These are phyloP conservation scores for Solanum raphanifolium DNA, from an alignment of 257 asterid genomes.

Conservation along the genomic window DNA sequence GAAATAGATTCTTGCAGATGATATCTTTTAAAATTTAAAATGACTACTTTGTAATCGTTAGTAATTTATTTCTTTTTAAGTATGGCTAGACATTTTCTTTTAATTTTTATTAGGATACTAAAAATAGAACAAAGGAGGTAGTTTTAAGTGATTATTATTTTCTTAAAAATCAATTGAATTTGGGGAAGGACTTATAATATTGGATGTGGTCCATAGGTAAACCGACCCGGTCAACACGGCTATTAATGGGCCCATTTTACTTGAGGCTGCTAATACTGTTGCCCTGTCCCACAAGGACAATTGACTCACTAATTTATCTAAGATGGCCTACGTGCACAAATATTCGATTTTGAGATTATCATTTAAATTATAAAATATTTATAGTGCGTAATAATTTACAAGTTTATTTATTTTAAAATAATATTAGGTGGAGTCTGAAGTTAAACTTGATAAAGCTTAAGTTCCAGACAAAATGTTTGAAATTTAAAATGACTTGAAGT, in stretches of 20 bases:
- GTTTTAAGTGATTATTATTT: not conserved
- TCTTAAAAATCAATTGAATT: not conserved
- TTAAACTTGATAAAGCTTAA: not conserved
- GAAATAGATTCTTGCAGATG: not conserved
- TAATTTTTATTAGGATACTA: not conserved
- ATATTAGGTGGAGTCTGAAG: not conserved
- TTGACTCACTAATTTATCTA: not conserved
- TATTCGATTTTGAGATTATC: not conserved
- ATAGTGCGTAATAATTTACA: not conserved
- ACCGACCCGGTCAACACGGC: not conserved
- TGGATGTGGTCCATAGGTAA: not conserved
- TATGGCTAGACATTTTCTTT: not conserved
- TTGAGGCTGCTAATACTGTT: not conserved
- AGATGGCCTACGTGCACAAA: not conserved
- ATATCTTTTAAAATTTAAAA: not conserved
- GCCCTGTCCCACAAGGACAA: not conserved
- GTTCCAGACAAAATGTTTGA: not conserved
- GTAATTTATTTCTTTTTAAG: not conserved
- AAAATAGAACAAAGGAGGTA: not conserved
- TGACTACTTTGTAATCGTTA: not conserved
- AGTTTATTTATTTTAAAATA: too few relatives aligned
- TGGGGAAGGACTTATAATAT: not conserved
- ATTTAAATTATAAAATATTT: not conserved
- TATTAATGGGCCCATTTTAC: not conserved
- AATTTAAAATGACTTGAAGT: not conserved